phyloP scores from a whole-genome alignment of 768 basidiomycete species.

The Auriculariales sp. region DNA sequence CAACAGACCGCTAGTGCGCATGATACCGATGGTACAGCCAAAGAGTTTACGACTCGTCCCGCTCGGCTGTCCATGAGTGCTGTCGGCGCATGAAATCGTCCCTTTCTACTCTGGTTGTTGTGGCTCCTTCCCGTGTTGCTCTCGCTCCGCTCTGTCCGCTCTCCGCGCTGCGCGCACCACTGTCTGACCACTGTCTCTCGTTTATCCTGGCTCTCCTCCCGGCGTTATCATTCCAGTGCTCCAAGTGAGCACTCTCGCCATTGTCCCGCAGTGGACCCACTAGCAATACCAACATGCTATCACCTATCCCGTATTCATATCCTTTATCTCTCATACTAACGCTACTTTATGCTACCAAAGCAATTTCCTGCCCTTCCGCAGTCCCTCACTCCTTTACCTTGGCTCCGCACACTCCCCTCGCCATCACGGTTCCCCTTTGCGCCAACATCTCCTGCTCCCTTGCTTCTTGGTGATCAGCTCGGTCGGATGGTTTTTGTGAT shows the following conservation, averaged over 20 bases:
- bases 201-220: too few species aligned
- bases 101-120: too few species aligned
- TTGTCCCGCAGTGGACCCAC: neutral
- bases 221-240: conserved; percentile 19
- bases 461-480: too few species aligned
- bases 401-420: neutral
- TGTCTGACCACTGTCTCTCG: too few species aligned
- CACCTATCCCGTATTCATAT: neutral
- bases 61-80: conserved; percentile 26
- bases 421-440: too few species aligned
- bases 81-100: too few species aligned
- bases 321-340: neutral
- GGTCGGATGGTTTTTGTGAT: too few species aligned
- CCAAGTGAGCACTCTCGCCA: neutral
- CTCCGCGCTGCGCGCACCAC: too few species aligned
- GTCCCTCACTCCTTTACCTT: neutral
- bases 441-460: too few species aligned
- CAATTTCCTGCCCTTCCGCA: neutral
- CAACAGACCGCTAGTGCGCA: neutral
- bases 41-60: conserved; percentile 17
- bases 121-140: too few species aligned
- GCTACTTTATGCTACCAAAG: neutral
- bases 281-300: neutral
- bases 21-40: conserved; percentile 14
- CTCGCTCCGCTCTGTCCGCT: too few species aligned